These are phyloP conservation scores for Moniliophthora roreri DNA, from an alignment of 1,284 basidiomycete species.

Conservation along the genomic window DNA sequence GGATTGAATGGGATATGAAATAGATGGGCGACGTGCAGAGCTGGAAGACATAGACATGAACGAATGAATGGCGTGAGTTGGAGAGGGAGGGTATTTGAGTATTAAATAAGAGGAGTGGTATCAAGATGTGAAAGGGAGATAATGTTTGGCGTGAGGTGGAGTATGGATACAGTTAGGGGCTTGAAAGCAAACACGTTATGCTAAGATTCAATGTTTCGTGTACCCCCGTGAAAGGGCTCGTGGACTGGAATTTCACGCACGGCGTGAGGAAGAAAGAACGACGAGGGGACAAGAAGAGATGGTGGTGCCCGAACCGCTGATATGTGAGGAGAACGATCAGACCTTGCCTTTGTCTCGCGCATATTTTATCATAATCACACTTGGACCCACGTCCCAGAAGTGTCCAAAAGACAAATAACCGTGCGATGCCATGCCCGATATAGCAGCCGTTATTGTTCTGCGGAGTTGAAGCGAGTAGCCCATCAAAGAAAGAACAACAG, in stretches of 20 bases:
- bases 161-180: slow-evolving; percentile 12
- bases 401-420: background rate
- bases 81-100: background rate
- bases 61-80: background rate
- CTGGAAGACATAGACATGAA: background rate
- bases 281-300: background rate
- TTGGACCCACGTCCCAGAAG: slow-evolving; percentile 4
- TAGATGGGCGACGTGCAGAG: slow-evolving; percentile 16
- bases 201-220: slow-evolving; percentile 6
- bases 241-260: slow-evolving; percentile 21
- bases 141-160: background rate
- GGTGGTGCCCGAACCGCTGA: background rate
- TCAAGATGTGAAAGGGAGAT: slow-evolving; percentile 4
- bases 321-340: background rate
- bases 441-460: slow-evolving; percentile 6
- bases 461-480: background rate
- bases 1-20: slow-evolving; percentile 24
- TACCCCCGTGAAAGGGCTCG: background rate
- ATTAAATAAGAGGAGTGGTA: slow-evolving; percentile 4
- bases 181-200: slow-evolving; percentile 10
- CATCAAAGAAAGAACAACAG: background rate
- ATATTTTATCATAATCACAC: background rate
- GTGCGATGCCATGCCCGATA: no score
- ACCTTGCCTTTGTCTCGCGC: background rate
- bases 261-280: slow-evolving; percentile 19